These are phyloP conservation scores for Luffa acutangula DNA, from an alignment of 306 rosid species.

Conservation along the genomic window DNA sequence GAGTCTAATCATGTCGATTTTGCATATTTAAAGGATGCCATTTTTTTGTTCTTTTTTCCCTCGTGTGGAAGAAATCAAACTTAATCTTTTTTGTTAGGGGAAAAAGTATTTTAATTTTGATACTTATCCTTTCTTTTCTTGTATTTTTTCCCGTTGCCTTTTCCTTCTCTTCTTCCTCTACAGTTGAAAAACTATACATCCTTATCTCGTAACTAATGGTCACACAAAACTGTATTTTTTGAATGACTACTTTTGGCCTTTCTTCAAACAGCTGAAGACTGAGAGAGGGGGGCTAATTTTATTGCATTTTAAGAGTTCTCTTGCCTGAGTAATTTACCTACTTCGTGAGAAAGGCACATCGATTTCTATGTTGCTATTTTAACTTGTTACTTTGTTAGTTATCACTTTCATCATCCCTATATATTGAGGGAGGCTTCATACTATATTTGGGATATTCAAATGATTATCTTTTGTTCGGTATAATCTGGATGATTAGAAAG, in stretches of 20 bases:
- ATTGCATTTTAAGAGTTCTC: neutral
- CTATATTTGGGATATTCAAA: neutral
- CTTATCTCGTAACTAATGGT: neutral
- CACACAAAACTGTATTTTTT: neutral
- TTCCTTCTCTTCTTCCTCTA: neutral
- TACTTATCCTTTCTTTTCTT: neutral
- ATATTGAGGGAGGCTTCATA: neutral
- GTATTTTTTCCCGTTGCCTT: neutral
- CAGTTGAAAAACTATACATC: neutral
- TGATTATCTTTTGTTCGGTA: too few relatives aligned
- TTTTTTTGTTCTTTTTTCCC: too few relatives aligned
- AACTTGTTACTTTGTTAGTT: neutral
- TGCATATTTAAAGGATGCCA: too few relatives aligned
- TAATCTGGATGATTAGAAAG: neutral
- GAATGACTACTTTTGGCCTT: neutral
- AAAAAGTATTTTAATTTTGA: neutral
- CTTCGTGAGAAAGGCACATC: neutral
- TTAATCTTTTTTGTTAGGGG: neutral
- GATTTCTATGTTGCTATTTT: neutral
- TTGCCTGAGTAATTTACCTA: neutral
- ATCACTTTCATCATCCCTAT: neutral
- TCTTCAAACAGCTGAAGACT: neutral
- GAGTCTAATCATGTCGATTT: too few relatives aligned
- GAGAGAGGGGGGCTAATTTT: neutral
- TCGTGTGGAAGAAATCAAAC: too few relatives aligned